These are phyloP conservation scores for Eucalyptus melliodora DNA, from an alignment of 345 rosid species.

Conservation along the genomic window DNA sequence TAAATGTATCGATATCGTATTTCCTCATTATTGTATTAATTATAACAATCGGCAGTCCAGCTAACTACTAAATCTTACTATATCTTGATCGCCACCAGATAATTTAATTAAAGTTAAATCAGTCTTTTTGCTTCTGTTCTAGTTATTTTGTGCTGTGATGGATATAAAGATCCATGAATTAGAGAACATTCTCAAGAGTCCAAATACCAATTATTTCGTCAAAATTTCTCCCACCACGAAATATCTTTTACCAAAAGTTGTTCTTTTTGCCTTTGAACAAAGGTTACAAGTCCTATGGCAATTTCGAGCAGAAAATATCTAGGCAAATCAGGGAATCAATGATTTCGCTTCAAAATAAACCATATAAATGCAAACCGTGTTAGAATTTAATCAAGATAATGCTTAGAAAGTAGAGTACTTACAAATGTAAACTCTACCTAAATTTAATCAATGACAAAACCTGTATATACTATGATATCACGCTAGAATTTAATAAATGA, in stretches of 20 bases:
- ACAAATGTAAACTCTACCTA: neutral
- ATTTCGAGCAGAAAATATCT: rapidly evolving
- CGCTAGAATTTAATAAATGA: neutral
- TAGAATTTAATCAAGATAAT: no score
- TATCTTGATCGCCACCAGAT: neutral
- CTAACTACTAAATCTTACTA: neutral
- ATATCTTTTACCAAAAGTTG: no score
- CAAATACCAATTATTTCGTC: rapidly evolving
- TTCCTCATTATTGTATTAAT: neutral
- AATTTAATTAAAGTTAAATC: neutral
- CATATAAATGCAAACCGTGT: rapidly evolving
- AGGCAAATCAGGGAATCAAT: neutral
- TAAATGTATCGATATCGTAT: neutral
- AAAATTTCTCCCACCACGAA: neutral
- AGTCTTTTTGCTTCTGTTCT: neutral
- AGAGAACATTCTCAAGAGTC: neutral
- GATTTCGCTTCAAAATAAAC: rapidly evolving
- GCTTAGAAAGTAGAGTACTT: neutral
- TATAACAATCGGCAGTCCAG: neutral
- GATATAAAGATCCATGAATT: neutral
- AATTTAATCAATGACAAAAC: neutral
- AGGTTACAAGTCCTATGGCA: neutral
- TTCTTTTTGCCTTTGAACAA: neutral
- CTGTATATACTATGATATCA: rapidly evolving
- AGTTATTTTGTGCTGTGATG: neutral